Evolutionary conservation across 2,329 filamentous ascomycete genomes (phyloP).

Genomic region (Neopestalotiopsis sp.): DNA sequence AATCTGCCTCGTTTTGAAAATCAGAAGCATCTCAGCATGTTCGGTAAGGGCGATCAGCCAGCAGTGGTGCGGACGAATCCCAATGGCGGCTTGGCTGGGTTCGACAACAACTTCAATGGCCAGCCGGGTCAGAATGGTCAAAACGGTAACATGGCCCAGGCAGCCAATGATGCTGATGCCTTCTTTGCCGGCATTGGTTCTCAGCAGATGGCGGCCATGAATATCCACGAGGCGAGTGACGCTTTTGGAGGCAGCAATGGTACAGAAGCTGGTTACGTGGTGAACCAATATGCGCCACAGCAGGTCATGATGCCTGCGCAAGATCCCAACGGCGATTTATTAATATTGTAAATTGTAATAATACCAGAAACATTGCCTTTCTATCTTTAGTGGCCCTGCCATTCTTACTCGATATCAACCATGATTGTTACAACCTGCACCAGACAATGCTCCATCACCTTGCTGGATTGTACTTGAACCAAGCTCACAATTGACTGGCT

Average conservation of each 20-base stretch:
- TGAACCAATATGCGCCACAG: constrained; percentile 82
- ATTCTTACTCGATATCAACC: no score
- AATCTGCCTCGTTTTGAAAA: constrained; percentile 54
- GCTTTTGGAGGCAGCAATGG: constrained; percentile 64
- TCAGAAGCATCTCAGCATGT: constrained; percentile 65
- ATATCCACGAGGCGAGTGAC: constrained; percentile 69
- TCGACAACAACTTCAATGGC: constrained; percentile 26
- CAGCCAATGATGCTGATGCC: constrained; percentile 83
- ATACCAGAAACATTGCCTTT: neutral
- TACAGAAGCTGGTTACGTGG: constrained; percentile 66
- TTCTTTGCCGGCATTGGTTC: constrained; percentile 84
- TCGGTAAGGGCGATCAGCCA: constrained; percentile 59
- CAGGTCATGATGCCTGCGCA: constrained; percentile 74
- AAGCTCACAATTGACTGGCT: no score
- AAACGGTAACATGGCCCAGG: constrained; percentile 64
- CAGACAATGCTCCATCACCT: no score
- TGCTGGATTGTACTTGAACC: no score
- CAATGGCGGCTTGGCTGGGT: constrained; percentile 24
- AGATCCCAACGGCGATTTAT: constrained; percentile 72
- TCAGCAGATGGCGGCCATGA: constrained; percentile 75
- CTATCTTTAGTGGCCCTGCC: neutral
- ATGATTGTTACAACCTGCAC: no score
- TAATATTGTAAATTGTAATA: constrained; percentile 58
- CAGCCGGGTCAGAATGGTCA: constrained; percentile 19
- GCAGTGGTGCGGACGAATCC: constrained; percentile 50